Percentiles rank a stretch among this genome's conserved stretches.
These are phyloP conservation scores for Scheffersomyces segobiensis DNA, from an alignment of 1,139 yeast species.

Conservation along the genomic window DNA sequence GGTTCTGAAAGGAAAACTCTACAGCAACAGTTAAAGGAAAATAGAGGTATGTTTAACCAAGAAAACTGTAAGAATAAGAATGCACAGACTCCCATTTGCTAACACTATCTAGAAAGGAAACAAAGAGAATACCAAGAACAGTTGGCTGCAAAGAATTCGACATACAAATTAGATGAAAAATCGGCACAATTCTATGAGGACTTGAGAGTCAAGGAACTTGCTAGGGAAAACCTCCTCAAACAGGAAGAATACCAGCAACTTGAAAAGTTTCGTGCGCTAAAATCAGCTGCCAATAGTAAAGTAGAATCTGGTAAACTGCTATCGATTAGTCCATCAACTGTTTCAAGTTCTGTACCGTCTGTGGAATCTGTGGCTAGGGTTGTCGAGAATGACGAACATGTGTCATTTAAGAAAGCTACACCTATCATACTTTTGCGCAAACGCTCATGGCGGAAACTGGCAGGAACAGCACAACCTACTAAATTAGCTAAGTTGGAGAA, in stretches of 20 bases:
- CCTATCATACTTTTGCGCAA: background rate
- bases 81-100: background rate
- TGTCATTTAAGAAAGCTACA: background rate
- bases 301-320: background rate
- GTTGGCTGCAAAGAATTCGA: conserved; percentile 14
- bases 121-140: conserved; percentile 16
- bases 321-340: too few relatives aligned
- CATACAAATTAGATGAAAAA: conserved; percentile 16
- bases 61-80: background rate
- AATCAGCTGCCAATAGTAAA: background rate
- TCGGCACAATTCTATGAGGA: conserved; percentile 22
- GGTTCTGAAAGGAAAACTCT: conserved; percentile 11
- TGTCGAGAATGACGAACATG: background rate
- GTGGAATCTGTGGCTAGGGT: background rate
- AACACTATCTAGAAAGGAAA: conserved; percentile 11
- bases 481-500: background rate
- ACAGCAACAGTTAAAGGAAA: conserved; percentile 15
- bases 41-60: conserved; percentile 12
- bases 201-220: conserved; percentile 17
- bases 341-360: background rate
- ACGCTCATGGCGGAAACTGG: background rate
- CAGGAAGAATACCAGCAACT: background rate
- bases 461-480: background rate
- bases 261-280: background rate
- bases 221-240: conserved; percentile 10